phyloP scores from a whole-genome alignment of 176 grass and related monocot species.

The Thinopyrum elongatum region DNA sequence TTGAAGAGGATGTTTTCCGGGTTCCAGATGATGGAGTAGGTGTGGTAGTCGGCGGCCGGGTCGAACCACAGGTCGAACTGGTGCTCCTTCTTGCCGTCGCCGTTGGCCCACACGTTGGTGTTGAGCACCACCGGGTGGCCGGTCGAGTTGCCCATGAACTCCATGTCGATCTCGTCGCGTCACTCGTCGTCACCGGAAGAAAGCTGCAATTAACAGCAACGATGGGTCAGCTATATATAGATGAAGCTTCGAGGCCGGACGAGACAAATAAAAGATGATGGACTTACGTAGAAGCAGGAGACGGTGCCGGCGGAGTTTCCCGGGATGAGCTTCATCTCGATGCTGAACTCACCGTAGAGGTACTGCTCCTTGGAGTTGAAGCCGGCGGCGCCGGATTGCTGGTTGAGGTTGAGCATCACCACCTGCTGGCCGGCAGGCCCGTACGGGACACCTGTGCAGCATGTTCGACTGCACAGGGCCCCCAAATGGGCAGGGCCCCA shows the following conservation, averaged over 20 bases:
- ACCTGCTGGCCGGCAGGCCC: neutral
- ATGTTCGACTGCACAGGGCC: too few species aligned
- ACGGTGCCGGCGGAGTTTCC: neutral
- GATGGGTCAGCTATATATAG: neutral
- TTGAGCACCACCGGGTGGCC: neutral
- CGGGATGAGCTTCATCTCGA: neutral
- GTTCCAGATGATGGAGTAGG: conserved; percentile 9
- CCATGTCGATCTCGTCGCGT: neutral
- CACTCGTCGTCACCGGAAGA: neutral
- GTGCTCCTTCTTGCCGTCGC: neutral
- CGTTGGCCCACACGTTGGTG: neutral
- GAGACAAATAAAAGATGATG: neutral
- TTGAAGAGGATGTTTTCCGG: conserved; percentile 27
- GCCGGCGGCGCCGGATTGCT: neutral
- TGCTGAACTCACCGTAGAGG: conserved; percentile 10
- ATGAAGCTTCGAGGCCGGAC: too few species aligned
- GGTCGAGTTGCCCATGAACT: neutral
- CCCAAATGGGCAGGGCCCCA: too few species aligned
- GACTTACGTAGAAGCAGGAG: conserved; percentile 10
- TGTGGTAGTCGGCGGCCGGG: neutral
- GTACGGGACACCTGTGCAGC: too few species aligned
- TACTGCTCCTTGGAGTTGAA: conserved; percentile 23
- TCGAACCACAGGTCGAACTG: neutral
- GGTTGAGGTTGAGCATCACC: conserved; percentile 20
- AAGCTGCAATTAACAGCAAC: neutral